A percentile compares a stretch with the other conserved stretches of the same genome.
phyloP scores from a whole-genome alignment of 2,329 filamentous ascomycete species.

The Diplodia corticola region DNA sequence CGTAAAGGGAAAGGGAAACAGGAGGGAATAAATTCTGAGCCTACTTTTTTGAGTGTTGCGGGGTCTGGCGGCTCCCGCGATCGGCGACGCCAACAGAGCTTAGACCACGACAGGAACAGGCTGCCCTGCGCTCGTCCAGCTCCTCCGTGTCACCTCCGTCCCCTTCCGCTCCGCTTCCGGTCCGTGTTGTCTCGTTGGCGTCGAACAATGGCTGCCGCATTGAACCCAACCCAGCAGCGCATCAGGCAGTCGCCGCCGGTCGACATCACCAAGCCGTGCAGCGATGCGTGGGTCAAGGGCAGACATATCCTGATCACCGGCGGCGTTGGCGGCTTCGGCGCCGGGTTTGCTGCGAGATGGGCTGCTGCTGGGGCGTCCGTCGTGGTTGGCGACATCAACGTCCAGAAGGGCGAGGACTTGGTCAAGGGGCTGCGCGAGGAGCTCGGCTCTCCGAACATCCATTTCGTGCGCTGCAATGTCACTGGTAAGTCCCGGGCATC shows the following conservation, averaged over 20 bases:
- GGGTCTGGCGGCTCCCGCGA: background rate
- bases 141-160: conserved; percentile 6
- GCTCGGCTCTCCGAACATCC: conserved; percentile 46
- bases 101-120: background rate
- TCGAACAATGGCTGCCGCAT: conserved; percentile 25
- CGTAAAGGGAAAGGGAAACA: background rate
- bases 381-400: conserved; percentile 64
- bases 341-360: conserved; percentile 42
- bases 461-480: conserved; percentile 65
- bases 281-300: conserved; percentile 39
- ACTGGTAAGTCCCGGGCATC: conserved; percentile 34
- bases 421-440: conserved; percentile 37
- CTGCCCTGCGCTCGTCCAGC: background rate
- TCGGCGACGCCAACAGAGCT: background rate
- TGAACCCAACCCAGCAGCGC: conserved; percentile 21
- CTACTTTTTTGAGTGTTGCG: conserved; percentile 1
- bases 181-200: background rate
- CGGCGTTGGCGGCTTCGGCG: conserved; percentile 43
- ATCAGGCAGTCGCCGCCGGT: conserved; percentile 42
- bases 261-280: conserved; percentile 38
- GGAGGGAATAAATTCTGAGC: background rate
- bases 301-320: conserved; percentile 43
- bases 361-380: conserved; percentile 53
- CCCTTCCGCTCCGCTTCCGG: background rate
- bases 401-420: conserved; percentile 54